phyloP scores from a whole-genome alignment of 1,284 basidiomycete species.

The Nidula niveotomentosa region DNA sequence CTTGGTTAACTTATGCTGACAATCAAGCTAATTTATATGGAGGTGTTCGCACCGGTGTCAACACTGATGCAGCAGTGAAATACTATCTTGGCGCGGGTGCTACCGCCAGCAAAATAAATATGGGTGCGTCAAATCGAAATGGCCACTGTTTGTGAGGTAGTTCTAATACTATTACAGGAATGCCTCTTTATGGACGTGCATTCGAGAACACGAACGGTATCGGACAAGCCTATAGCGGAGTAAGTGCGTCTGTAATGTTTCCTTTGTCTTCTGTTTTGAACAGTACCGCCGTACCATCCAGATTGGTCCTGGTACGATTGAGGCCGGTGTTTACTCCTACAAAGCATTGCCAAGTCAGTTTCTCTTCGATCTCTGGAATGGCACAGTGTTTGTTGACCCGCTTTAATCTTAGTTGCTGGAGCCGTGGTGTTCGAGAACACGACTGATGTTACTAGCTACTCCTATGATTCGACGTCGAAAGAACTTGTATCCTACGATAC shows the following conservation, averaged over 20 bases:
- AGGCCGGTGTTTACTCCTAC: slow-evolving; percentile 77
- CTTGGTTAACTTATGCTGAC: slow-evolving; percentile 65
- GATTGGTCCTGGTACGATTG: slow-evolving; percentile 75
- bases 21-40: slow-evolving; percentile 87
- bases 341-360: slow-evolving; percentile 62
- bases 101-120: slow-evolving; percentile 68
- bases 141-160: neutral
- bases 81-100: slow-evolving; percentile 73
- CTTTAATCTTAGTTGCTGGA: slow-evolving; percentile 44
- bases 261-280: neutral
- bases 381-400: neutral
- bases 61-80: slow-evolving; percentile 71
- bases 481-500: slow-evolving; percentile 84
- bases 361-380: neutral
- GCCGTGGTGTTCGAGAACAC: slow-evolving; percentile 71
- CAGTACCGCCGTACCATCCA: slow-evolving; percentile 16
- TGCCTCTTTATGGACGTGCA: slow-evolving; percentile 84
- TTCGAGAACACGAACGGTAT: slow-evolving; percentile 82
- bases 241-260: slow-evolving; percentile 21
- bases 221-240: slow-evolving; percentile 73
- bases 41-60: slow-evolving; percentile 57
- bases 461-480: slow-evolving; percentile 64
- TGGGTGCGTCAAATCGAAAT: slow-evolving; percentile 51
- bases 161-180: slow-evolving; percentile 40
- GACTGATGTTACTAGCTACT: slow-evolving; percentile 76